Base-by-base conservation (phyloP, 2,329 filamentous ascomycete genomes). In the Beauveria rudraprayagi region DNA sequence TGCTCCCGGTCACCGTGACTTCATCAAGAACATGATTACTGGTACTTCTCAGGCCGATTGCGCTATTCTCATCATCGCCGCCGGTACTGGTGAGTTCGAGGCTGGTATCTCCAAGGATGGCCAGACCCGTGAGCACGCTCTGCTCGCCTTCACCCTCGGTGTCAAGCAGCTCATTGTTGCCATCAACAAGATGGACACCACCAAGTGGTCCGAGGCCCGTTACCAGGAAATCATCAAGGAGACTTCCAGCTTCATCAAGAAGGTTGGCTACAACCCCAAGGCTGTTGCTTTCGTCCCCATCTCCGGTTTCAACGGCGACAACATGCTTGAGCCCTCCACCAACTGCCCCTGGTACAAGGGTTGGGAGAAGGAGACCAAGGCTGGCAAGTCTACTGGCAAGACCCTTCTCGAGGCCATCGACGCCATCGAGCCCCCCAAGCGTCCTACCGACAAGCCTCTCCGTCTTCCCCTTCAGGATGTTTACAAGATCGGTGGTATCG, bases 11-110 rank as follows among this genome's bases (percentile, higher is more conserved):
- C 94, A 99, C 84, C 93, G 94, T 94, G 94, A 99, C 79, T 99
- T 97, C 88, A 97, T 99, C 91, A 99, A 99, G 93, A 99, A 97
- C 92, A 99, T 99, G 94, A 99, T 99, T 82, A 97, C 94, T 89
- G 94, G 94, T 92, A 97, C 94, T 77, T 99, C 94, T 81, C 94
- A 97, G 90, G 94, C 94, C 74, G 94, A 99, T 78, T 97, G 94
- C 84, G 94, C 94, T 77, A 91, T 99, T 80, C 92, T 99, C 86
- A 97, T 99, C 84, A 99, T 99, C 83, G 94, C 93, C 75, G 92
- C 94, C 76, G 94, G 94, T 86, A 96, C 92, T 91, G 94, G 94
- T 97, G 94, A 99, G 88, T 99, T 99, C 89, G 94, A 99, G 89
- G 94, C 94, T 89, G 94, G 94, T 97, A 99, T 99, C 90, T 97